phyloP scores from a whole-genome alignment of 768 basidiomycete genomes.

The Cytidiella melzeri region DNA sequence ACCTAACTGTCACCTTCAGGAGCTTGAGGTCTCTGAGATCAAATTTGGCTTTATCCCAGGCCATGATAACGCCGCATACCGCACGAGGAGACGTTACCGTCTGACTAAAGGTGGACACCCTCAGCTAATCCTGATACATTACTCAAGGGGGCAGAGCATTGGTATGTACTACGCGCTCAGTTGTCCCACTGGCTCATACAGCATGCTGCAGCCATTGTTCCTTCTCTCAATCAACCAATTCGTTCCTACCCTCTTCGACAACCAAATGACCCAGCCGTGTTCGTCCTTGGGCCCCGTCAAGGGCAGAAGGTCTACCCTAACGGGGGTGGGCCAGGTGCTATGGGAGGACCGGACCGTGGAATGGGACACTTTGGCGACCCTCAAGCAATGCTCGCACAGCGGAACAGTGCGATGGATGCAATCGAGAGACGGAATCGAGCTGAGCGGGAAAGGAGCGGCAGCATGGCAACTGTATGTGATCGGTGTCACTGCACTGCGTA shows the following conservation, averaged over 20 bases:
- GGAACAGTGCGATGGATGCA: conserved; percentile 66
- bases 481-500: no score
- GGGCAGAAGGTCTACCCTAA: conserved; percentile 53
- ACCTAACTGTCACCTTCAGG: conserved; percentile 35
- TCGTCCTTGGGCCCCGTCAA: conserved; percentile 63
- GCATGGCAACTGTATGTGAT: conserved; percentile 34
- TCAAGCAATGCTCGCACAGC: conserved; percentile 68
- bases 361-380: conserved; percentile 25
- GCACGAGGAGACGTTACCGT: conserved; percentile 66
- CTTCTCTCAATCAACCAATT: conserved; percentile 53
- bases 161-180: conserved; percentile 60
- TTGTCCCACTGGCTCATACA: conserved; percentile 7
- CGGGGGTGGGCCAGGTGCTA: conserved; percentile 7
- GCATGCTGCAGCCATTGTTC: conserved; percentile 45
- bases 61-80: conserved; percentile 56
- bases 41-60: conserved; percentile 77
- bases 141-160: conserved; percentile 55
- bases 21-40: conserved; percentile 69
- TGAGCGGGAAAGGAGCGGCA: conserved; percentile 38
- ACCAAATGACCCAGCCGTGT: conserved; percentile 61
- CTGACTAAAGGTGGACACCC: conserved; percentile 68
- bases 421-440: conserved; percentile 45
- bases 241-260: conserved; percentile 67
- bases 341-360: conserved; percentile 6
- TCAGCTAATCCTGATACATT: conserved; percentile 71